Evolutionary conservation across 371 early-diverging fungal species (phyloP).

Genomic region (Astathelohania contejeani): DNA sequence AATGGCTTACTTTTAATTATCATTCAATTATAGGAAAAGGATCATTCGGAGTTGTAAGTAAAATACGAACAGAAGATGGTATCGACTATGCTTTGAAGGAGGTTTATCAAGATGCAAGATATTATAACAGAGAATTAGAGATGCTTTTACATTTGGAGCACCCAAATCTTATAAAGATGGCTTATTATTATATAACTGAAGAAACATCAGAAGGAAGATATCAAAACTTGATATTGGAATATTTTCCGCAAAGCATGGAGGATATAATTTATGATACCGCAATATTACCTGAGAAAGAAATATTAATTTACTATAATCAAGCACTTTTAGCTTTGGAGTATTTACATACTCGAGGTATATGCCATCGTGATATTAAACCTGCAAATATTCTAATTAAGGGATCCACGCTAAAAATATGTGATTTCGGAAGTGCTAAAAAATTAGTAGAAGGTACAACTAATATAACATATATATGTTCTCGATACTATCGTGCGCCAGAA

Average conservation of each 20-base stretch:
- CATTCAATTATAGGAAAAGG: conserved; percentile 44
- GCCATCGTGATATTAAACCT: conserved; percentile 90
- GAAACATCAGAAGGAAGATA: conserved; percentile 25
- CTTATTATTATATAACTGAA: conserved; percentile 35
- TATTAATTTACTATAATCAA: conserved; percentile 52
- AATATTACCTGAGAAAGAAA: conserved; percentile 4
- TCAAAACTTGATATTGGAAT: conserved; percentile 41
- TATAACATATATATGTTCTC: conserved; percentile 87
- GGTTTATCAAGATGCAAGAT: conserved; percentile 38
- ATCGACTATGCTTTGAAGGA: conserved; percentile 41
- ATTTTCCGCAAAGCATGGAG: conserved; percentile 21
- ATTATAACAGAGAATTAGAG: conserved; percentile 67
- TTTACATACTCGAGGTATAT: conserved; percentile 75
- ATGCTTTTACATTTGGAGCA: conserved; percentile 72
- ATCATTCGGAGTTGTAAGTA: conserved; percentile 44
- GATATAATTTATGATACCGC: conserved; percentile 14
- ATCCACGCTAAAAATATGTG: conserved; percentile 74
- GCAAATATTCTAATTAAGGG: conserved; percentile 67
- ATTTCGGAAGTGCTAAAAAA: conserved; percentile 88
- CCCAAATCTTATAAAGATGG: conserved; percentile 69
- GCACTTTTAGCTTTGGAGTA: conserved; percentile 69
- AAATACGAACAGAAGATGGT: conserved; percentile 15
- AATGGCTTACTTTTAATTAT: too few species aligned
- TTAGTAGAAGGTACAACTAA: conserved; percentile 76
- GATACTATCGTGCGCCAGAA: conserved; percentile 94